Evolutionary conservation across 1,284 basidiomycete genomes (phyloP).

Genomic region (Schizopora paradoxa): DNA sequence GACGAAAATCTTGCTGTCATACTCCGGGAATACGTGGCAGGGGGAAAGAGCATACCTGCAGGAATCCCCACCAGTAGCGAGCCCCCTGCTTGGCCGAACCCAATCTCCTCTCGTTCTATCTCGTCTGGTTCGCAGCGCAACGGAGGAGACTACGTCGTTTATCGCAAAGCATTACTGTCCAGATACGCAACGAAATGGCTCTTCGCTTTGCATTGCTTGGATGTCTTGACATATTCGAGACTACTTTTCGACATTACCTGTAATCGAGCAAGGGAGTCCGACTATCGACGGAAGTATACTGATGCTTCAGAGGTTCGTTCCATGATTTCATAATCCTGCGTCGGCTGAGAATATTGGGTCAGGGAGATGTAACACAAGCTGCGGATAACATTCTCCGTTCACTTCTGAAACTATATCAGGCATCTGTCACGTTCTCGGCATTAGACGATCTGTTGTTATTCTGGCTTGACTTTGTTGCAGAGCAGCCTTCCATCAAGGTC

Average conservation of each 20-base stretch:
- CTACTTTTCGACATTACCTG: constrained; percentile 46
- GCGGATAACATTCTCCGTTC: constrained; percentile 40
- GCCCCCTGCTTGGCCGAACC: constrained; percentile 43
- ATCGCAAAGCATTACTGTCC: constrained; percentile 41
- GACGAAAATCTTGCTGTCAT: constrained; percentile 57
- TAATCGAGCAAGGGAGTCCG: constrained; percentile 39
- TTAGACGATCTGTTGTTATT: constrained; percentile 58
- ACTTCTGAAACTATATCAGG: constrained; percentile 51
- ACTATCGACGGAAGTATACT: neutral
- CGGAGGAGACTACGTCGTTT: constrained; percentile 60
- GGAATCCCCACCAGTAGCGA: constrained; percentile 51
- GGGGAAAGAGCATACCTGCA: constrained; percentile 48
- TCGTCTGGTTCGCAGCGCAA: constrained; percentile 46
- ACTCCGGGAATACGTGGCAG: constrained; percentile 57
- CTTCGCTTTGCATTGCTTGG: constrained; percentile 54
- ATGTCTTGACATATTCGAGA: constrained; percentile 42
- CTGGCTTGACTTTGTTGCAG: constrained; percentile 54
- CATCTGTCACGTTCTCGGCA: constrained; percentile 50
- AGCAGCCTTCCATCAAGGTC: no score
- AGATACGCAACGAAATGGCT: constrained; percentile 62
- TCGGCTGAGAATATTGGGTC: neutral
- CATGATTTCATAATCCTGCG: no score
- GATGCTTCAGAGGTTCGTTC: no score
- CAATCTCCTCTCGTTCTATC: constrained; percentile 32
- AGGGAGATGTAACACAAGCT: constrained; percentile 17